phyloP scores from a whole-genome alignment of 1,284 basidiomycete species.

The Boletus coffeatus region DNA sequence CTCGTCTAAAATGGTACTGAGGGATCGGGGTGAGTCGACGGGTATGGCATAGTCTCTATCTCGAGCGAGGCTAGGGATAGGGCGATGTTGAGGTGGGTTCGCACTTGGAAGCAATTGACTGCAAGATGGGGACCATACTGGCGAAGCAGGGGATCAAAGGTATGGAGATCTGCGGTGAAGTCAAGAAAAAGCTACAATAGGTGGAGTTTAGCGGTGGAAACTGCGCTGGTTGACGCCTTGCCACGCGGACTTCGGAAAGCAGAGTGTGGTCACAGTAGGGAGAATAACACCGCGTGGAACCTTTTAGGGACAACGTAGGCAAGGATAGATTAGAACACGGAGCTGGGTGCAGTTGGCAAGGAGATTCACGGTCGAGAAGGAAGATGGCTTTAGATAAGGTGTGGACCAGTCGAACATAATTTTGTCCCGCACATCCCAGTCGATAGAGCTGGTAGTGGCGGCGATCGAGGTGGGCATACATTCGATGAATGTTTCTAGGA shows the following conservation, averaged over 20 bases:
- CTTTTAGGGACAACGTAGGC: conserved; percentile 8
- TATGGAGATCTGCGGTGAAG: not conserved
- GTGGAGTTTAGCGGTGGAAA: not conserved
- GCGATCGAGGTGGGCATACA: conserved; percentile 23
- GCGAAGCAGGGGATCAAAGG: conserved; percentile 12
- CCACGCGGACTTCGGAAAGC: not conserved
- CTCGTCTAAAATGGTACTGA: too few relatives aligned
- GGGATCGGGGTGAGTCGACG: too few relatives aligned
- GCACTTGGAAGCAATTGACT: too few relatives aligned
- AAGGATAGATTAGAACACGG: conserved; percentile 18
- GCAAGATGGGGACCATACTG: conserved; percentile 3
- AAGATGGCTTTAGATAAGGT: not conserved
- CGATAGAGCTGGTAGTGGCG: not conserved
- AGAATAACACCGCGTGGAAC: conserved; percentile 2
- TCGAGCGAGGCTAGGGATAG: too few relatives aligned
- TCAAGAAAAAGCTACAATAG: conserved; percentile 15
- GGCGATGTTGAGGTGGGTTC: too few relatives aligned
- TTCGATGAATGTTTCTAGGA: conserved; percentile 17
- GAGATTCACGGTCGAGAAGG: not conserved
- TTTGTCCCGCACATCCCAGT: not conserved
- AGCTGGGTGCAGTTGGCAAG: conserved; percentile 16
- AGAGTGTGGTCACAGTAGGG: conserved; percentile 19
- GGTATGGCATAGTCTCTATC: too few relatives aligned
- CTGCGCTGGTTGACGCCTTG: not conserved
- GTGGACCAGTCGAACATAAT: conserved; percentile 16